These are phyloP conservation scores for Ustilago shanxiensis DNA, from an alignment of 1,284 basidiomycete genomes.

Conservation along the genomic window DNA sequence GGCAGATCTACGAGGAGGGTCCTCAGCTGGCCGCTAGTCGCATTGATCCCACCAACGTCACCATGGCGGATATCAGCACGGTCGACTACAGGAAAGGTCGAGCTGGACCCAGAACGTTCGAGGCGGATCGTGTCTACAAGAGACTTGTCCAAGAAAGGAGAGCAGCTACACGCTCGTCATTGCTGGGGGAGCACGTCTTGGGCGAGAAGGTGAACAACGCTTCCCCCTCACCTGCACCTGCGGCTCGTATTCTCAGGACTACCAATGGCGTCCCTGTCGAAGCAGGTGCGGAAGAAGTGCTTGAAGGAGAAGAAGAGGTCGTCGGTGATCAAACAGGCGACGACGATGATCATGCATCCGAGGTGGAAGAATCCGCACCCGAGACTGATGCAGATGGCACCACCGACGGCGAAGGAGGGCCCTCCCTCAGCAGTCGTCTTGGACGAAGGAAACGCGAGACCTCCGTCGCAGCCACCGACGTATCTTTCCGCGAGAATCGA, in stretches of 20 bases:
- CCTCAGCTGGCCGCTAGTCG: constrained; percentile 32
- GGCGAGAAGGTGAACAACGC: constrained; percentile 30
- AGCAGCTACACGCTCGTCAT: constrained; percentile 32
- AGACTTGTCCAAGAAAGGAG: constrained; percentile 51
- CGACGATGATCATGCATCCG: constrained; percentile 26
- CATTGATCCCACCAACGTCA: constrained; percentile 37
- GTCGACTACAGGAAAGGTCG: constrained; percentile 56
- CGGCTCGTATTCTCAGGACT: constrained; percentile 18
- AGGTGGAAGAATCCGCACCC: constrained; percentile 18
- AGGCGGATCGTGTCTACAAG: constrained; percentile 58
- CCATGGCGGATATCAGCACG: constrained; percentile 54
- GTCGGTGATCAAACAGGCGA: constrained; percentile 29
- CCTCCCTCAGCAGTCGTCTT: constrained; percentile 14
- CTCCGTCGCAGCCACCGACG: constrained; percentile 43
- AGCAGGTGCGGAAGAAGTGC: constrained; percentile 25
- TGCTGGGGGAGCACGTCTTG: constrained; percentile 42
- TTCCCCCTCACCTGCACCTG: constrained; percentile 43
- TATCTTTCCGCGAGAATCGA: constrained; percentile 62
- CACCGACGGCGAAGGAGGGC: constrained; percentile 32
- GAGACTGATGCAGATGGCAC: constrained; percentile 45
- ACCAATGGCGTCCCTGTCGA: constrained; percentile 32
- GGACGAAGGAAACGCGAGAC: constrained; percentile 29
- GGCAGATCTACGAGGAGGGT: constrained; percentile 39
- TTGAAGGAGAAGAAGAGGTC: constrained; percentile 34
- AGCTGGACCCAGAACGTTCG: constrained; percentile 64